Percentiles rank a stretch among this genome's conserved stretches.
These are phyloP conservation scores for Athelia psychrophila DNA, from an alignment of 1,284 basidiomycete species.

Conservation along the genomic window DNA sequence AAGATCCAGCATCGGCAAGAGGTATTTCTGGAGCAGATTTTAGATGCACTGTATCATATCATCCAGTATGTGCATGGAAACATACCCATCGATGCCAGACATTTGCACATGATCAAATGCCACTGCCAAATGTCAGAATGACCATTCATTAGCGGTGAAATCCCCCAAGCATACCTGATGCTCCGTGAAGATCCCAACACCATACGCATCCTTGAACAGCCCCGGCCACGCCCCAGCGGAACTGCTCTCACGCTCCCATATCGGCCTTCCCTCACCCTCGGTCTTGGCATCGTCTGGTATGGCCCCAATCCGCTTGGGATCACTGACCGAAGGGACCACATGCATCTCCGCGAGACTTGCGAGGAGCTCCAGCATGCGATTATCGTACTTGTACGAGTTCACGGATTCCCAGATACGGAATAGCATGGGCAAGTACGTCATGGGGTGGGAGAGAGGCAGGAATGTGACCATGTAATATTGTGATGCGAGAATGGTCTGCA, in stretches of 20 bases:
- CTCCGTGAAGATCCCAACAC: conserved; percentile 82
- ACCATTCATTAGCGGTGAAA: background rate
- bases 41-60: conserved; percentile 7
- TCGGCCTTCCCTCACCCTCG: conserved; percentile 59
- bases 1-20: conserved; percentile 66
- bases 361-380: conserved; percentile 75
- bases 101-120: conserved; percentile 89
- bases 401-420: conserved; percentile 82
- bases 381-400: conserved; percentile 84
- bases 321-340: conserved; percentile 68
- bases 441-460: conserved; percentile 75
- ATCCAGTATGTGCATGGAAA: conserved; percentile 11
- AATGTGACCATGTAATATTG: conserved; percentile 84
- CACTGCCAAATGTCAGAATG: conserved; percentile 46
- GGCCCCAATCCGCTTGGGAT: conserved; percentile 59
- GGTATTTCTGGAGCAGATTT: conserved; percentile 52
- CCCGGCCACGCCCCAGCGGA: conserved; percentile 55
- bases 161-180: conserved; percentile 36
- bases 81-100: conserved; percentile 83
- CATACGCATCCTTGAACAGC: conserved; percentile 61
- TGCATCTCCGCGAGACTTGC: conserved; percentile 72
- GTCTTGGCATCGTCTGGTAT: conserved; percentile 73
- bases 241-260: conserved; percentile 47
- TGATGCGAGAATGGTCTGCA: conserved; percentile 69
- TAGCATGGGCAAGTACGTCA: conserved; percentile 78